Base-by-base conservation (phyloP, 331 rosid species). In the Acacia concinna region DNA sequence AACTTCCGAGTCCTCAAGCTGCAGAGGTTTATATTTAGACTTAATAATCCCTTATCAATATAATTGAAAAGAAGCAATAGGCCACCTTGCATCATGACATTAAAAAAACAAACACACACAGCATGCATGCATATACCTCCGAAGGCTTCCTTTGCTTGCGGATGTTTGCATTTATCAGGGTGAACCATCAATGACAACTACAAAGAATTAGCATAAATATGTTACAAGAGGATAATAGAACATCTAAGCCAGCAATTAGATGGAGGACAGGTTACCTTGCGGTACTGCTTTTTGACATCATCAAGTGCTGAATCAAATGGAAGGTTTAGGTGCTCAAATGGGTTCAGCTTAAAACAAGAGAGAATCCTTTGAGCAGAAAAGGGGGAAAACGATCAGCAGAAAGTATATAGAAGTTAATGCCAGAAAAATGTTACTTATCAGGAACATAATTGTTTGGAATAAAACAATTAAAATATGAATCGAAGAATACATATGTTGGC, bases 101-200 rank as follows among this genome's bases (percentile, higher is more conserved):
- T 1, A 4, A 49, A 47, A 49, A 79, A 41, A 71, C 44, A 51
- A 18, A 15, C 17, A 79, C 23, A 64, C 51, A 57, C 84, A 82
- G 49, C 81, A 79, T 60, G 79, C 5, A 87, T 62, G 59, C 63
- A 76, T 37, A 35, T 85, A 96, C 98, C 99, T 93, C 81, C 94
- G 88, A 93, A 96, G 77, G 99, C 99, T 85, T 96, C 99, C 88
- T 96, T 96, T 71, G 98, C 91, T 73, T 93, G 93, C 70, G 94
- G 98, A 84, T 96, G 97, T 92, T 91, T 96, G 89, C 99, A 96
- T 84, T 96, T 96, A 85, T 96, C 98, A 82, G 99, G 99, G 65
- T 93, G 99, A 84, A 96, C 99, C 90, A 96, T 81, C 91, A 93
- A 86, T 9, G 98, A 93, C 82, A 96, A 62, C 98, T 93, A 80